These are phyloP conservation scores for Ogataea ganodermae DNA, from an alignment of 805 yeast species.

Conservation along the genomic window DNA sequence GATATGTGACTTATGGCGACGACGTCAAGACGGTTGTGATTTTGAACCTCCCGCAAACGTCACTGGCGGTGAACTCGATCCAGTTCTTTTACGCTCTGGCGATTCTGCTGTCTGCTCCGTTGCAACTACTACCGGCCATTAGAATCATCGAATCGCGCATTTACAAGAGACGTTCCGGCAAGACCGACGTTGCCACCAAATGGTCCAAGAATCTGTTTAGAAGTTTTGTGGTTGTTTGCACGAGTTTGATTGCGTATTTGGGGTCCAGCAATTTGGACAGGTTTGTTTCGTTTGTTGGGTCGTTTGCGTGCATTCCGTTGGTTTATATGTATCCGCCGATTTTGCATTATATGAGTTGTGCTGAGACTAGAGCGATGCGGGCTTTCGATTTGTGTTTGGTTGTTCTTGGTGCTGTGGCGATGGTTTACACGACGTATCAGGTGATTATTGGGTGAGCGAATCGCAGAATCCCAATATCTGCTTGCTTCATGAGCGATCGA, in stretches of 20 bases:
- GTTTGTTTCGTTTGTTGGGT: slow-evolving; percentile 80
- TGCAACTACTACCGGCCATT: slow-evolving; percentile 78
- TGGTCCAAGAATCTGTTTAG: slow-evolving; percentile 70
- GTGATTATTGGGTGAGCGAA: slow-evolving; percentile 36
- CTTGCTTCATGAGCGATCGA: no score
- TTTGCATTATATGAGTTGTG: slow-evolving; percentile 61
- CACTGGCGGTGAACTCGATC: slow-evolving; percentile 59
- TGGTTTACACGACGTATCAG: slow-evolving; percentile 69
- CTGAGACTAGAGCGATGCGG: slow-evolving; percentile 41
- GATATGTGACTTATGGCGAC: slow-evolving; percentile 70
- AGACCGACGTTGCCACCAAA: slow-evolving; percentile 50
- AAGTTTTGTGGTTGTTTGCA: slow-evolving; percentile 50
- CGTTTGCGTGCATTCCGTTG: slow-evolving; percentile 82
- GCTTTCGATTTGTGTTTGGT: slow-evolving; percentile 51
- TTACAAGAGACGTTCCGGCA: slow-evolving; percentile 61
- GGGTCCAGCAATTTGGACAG: slow-evolving; percentile 72
- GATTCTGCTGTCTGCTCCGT: slow-evolving; percentile 75
- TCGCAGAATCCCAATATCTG: background rate
- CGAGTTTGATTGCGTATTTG: slow-evolving; percentile 59
- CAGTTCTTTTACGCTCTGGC: slow-evolving; percentile 76
- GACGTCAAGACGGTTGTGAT: slow-evolving; percentile 67
- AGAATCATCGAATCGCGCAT: slow-evolving; percentile 67
- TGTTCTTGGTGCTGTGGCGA: slow-evolving; percentile 57
- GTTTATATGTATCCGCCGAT: slow-evolving; percentile 86
- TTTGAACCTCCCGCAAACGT: slow-evolving; percentile 68